Evolutionary conservation across 345 rosid genomes (phyloP).

Genomic region (Acer saccharum): DNA sequence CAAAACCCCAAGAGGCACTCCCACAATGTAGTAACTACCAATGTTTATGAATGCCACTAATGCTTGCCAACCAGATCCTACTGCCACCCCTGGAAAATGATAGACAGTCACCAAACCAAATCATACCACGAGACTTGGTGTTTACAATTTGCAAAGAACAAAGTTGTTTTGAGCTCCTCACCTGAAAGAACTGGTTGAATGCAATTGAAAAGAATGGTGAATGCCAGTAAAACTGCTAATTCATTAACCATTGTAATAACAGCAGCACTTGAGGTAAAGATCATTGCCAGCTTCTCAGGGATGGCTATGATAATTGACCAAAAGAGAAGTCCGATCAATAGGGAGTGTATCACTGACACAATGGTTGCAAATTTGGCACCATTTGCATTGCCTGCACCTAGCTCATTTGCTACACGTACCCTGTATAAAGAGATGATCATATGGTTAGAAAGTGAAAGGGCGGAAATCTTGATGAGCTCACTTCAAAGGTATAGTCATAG

Average conservation of each 20-base stretch:
- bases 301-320: slow-evolving; percentile 40
- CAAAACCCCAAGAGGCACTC: slow-evolving; percentile 49
- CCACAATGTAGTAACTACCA: slow-evolving; percentile 52
- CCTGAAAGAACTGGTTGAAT: slow-evolving; percentile 66
- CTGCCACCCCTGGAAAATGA: slow-evolving; percentile 46
- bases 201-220: slow-evolving; percentile 55
- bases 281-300: slow-evolving; percentile 41
- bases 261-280: slow-evolving; percentile 48
- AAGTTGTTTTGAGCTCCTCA: slow-evolving; percentile 12
- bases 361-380: slow-evolving; percentile 56
- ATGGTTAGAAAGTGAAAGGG: not conserved
- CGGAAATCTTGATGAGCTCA: not conserved
- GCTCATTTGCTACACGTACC: slow-evolving; percentile 57
- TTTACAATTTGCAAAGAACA: slow-evolving; percentile 1
- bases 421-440: slow-evolving; percentile 26
- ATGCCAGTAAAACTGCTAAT: slow-evolving; percentile 42
- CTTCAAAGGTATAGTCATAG: not conserved
- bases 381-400: slow-evolving; percentile 55
- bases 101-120: not conserved
- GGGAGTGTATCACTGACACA: slow-evolving; percentile 43
- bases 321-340: slow-evolving; percentile 39
- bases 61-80: slow-evolving; percentile 62
- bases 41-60: slow-evolving; percentile 46
- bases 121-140: not conserved
- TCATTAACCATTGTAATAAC: slow-evolving; percentile 43